A percentile compares a stretch with the other conserved stretches of the same genome.
Conservation (phyloP, 306 rosid species). For the Albizia julibrissin region DNA sequence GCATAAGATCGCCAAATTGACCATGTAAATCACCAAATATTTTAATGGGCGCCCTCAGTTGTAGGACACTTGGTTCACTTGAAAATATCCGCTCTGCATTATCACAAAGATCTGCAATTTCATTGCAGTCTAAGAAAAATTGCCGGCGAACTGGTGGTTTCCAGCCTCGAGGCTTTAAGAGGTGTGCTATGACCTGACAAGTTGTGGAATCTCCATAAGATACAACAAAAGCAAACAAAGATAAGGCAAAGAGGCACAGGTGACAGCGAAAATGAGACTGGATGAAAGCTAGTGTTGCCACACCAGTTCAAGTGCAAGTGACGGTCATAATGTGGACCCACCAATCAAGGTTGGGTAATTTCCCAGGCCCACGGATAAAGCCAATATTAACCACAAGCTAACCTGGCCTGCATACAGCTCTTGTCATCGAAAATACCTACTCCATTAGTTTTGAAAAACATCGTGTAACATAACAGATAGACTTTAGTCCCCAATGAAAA, state of each 20-base stretch:
- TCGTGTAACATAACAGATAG: background rate
- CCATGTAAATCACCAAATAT: slow-evolving; percentile 99
- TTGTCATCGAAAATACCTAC: slow-evolving; percentile 4
- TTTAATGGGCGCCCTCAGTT: slow-evolving; percentile 94
- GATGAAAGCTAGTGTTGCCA: background rate
- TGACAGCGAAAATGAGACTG: slow-evolving; percentile 6
- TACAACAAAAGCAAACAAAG: slow-evolving; percentile 9
- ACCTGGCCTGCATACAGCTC: background rate
- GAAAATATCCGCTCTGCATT: slow-evolving; percentile 97
- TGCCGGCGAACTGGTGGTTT: slow-evolving; percentile 99
- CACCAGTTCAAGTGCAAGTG: background rate
- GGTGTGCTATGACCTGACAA: slow-evolving; percentile 83
- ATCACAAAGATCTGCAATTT: slow-evolving; percentile 99
- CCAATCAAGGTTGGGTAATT: background rate
- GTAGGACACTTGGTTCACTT: slow-evolving; percentile 90
- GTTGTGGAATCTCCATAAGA: slow-evolving; percentile 31
- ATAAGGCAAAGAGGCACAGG: slow-evolving; percentile 19
- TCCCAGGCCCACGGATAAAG: background rate
- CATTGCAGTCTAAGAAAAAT: slow-evolving; percentile 97
- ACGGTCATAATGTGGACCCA: background rate
- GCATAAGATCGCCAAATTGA: slow-evolving; percentile 99
- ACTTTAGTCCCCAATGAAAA: slow-evolving; percentile 10
- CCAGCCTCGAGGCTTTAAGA: slow-evolving; percentile 99
- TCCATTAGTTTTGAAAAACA: background rate
- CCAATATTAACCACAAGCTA: background rate